These are phyloP conservation scores for Backusella tarrabulga DNA, from an alignment of 192 early-diverging fungal species.

Conservation along the genomic window DNA sequence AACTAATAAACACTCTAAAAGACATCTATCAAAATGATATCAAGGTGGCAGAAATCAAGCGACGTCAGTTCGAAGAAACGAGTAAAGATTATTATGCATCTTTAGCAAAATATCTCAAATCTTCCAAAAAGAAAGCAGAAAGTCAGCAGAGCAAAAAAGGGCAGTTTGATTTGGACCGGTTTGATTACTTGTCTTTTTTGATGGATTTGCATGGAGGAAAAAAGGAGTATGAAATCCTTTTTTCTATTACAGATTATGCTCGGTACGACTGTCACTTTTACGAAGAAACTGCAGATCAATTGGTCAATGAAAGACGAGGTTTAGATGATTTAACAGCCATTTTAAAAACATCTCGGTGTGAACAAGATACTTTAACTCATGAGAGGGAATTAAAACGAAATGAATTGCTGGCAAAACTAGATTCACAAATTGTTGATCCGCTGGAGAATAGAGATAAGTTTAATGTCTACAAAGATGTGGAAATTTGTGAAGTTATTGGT, in stretches of 20 bases:
- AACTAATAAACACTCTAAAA: slow-evolving; percentile 48
- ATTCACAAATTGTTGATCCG: neutral
- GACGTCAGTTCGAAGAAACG: slow-evolving; percentile 44
- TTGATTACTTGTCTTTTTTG: slow-evolving; percentile 53
- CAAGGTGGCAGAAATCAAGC: slow-evolving; percentile 55
- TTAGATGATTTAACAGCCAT: slow-evolving; percentile 21
- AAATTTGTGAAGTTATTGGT: slow-evolving; percentile 42
- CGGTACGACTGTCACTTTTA: slow-evolving; percentile 49
- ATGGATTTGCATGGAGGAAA: slow-evolving; percentile 55
- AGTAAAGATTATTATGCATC: slow-evolving; percentile 35
- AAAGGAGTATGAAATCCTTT: slow-evolving; percentile 57
- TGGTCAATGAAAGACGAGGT: slow-evolving; percentile 38
- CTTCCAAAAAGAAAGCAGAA: slow-evolving; percentile 20
- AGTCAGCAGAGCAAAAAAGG: slow-evolving; percentile 48
- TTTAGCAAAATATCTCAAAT: slow-evolving; percentile 52
- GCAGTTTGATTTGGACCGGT: slow-evolving; percentile 61
- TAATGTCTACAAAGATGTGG: slow-evolving; percentile 59
- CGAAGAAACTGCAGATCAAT: slow-evolving; percentile 33
- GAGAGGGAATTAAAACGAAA: slow-evolving; percentile 49
- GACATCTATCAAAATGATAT: slow-evolving; percentile 56
- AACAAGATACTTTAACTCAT: slow-evolving; percentile 44
- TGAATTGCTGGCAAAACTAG: neutral
- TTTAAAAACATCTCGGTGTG: slow-evolving; percentile 24
- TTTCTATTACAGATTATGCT: slow-evolving; percentile 49
- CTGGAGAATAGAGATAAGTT: slow-evolving; percentile 31